Evolutionary conservation across 2,329 filamentous ascomycete species (phyloP).

Genomic region (Colletotrichum horii): DNA sequence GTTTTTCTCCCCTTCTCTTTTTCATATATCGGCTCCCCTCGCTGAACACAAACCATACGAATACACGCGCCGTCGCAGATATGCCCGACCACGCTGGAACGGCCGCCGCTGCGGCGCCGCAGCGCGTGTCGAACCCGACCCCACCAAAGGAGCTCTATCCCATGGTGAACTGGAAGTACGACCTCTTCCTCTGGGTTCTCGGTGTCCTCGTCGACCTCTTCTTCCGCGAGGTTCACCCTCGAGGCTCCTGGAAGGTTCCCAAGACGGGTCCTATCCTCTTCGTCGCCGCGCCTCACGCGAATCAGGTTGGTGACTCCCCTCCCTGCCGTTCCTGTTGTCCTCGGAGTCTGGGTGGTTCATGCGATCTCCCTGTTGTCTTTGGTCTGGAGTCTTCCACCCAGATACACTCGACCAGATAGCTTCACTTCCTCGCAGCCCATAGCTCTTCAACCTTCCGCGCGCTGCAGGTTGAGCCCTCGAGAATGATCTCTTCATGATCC

Average conservation of each 20-base stretch:
- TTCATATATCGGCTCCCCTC: background rate
- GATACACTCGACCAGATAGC: background rate
- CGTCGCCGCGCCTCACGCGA: conserved; percentile 95
- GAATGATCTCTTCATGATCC: background rate
- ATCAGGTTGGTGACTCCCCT: conserved; percentile 65
- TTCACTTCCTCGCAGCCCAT: background rate
- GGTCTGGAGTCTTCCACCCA: background rate
- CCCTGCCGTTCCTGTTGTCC: background rate
- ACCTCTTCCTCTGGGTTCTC: conserved; percentile 78
- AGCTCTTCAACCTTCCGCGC: background rate
- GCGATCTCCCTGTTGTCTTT: background rate
- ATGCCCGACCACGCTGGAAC: conserved; percentile 20
- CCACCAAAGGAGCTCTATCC: conserved; percentile 63
- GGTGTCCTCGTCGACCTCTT: conserved; percentile 92
- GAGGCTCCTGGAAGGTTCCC: conserved; percentile 94
- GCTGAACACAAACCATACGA: background rate
- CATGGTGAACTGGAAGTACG: conserved; percentile 78
- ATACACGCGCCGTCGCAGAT: background rate
- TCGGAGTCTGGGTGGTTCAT: background rate
- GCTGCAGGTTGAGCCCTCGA: background rate
- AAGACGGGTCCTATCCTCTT: conserved; percentile 89
- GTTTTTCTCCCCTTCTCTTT: background rate
- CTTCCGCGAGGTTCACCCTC: conserved; percentile 95
- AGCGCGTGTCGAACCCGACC: conserved; percentile 29
- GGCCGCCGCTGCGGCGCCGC: conserved; percentile 23